Evolutionary conservation across 2,329 filamentous ascomycete genomes (phyloP).

Genomic region (Emergomyces pasteurianus): DNA sequence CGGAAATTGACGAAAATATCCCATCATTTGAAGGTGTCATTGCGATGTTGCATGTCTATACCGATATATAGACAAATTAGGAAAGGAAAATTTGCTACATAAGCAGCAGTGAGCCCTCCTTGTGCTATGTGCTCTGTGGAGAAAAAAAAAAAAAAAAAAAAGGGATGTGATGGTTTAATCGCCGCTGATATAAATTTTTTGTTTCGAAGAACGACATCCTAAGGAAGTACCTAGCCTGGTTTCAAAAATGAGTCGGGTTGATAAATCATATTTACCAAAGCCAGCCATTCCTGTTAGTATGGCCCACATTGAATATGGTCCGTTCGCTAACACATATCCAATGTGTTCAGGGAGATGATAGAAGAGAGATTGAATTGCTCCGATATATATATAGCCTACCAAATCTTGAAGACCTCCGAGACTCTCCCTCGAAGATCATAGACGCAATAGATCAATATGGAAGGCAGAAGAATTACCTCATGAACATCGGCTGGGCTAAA

Average conservation of each 20-base stretch:
- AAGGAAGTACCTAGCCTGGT: neutral
- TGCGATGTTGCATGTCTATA: neutral
- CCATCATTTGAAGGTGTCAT: neutral
- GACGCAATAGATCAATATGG: conserved; percentile 59
- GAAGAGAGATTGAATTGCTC: conserved; percentile 61
- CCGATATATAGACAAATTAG: neutral
- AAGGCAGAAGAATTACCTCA: conserved; percentile 56
- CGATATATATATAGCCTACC: conserved; percentile 54
- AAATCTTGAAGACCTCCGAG: conserved; percentile 51
- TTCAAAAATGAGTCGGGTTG: neutral
- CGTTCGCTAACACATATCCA: neutral
- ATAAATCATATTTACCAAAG: neutral
- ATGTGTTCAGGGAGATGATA: conserved; percentile 48
- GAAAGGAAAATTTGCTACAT: neutral
- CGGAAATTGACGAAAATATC: neutral
- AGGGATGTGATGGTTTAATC: neutral
- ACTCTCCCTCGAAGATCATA: conserved; percentile 52
- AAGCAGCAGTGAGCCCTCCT: neutral
- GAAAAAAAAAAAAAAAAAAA: no score
- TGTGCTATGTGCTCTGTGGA: neutral
- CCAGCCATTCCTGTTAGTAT: neutral
- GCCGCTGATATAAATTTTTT: neutral
- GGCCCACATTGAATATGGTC: neutral
- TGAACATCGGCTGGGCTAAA: conserved; percentile 70
- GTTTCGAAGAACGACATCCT: neutral